Evolutionary conservation across 208 protist species (phyloP).

Genomic region (Trypanosoma brucei): DNA sequence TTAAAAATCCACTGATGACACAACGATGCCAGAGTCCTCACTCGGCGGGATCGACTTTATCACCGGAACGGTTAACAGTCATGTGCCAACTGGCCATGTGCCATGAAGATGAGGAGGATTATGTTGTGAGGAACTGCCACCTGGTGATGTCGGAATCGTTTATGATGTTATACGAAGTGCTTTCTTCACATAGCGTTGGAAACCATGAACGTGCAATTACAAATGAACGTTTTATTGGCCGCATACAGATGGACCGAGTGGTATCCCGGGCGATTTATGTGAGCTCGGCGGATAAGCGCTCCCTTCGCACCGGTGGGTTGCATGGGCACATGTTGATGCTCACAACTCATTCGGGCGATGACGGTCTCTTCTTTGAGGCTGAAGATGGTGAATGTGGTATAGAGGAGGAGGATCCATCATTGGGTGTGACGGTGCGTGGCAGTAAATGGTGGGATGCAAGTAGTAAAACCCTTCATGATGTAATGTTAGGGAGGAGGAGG

Average conservation of each 20-base stretch:
- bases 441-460: too few species aligned
- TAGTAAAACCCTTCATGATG: too few species aligned
- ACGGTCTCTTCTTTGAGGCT: slow-evolving; percentile 10
- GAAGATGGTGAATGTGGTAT: neutral
- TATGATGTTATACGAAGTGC: slow-evolving; percentile 12
- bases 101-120: neutral
- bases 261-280: slow-evolving; percentile 19
- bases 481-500: too few species aligned
- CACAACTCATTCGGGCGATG: neutral
- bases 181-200: slow-evolving; percentile 10
- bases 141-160: slow-evolving; percentile 13
- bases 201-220: slow-evolving; percentile 20
- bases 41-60: neutral
- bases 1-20: too few species aligned
- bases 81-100: slow-evolving; percentile 13
- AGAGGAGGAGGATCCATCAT: neutral
- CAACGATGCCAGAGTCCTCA: neutral
- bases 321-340: slow-evolving; percentile 17
- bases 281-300: slow-evolving; percentile 27
- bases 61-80: neutral
- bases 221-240: slow-evolving; percentile 3
- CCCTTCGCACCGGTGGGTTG: slow-evolving; percentile 11
- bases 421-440: too few species aligned
- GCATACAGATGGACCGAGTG: slow-evolving; percentile 29
- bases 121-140: neutral